Base-by-base conservation (phyloP, 164 flowering plant genomes). In the Annona squamosa region DNA sequence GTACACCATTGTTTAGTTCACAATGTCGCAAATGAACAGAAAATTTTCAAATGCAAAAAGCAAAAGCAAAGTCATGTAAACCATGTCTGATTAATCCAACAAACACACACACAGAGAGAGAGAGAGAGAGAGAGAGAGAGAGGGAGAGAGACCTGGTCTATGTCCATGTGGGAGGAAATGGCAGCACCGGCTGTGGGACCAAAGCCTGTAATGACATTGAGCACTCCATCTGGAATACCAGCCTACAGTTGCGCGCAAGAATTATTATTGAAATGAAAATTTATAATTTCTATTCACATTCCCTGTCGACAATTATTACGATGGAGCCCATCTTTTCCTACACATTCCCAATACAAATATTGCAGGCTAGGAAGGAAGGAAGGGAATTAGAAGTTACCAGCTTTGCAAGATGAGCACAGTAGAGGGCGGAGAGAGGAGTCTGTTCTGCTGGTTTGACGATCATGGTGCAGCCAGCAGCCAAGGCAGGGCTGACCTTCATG, bases 381-480 rank as follows among this genome's bases (percentile, higher is more conserved):
- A 46, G 9, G 42, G 44, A 63, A 7, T 19, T 10, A 3, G 37
- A 41, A 52, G 48, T 70, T 77, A 93, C 98, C 89, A 75, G 76
- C 77, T 91, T 91, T 41, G 95, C 83, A 9, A 94, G 89, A 80
- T 94, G 85, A 19, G 96, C 91, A 56, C 76, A 87, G 71, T 44
- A 91, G 45, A 93, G 90, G 12, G 97, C 97, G 0, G 93, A 81
- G 37, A 93, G 90, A 1, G 98, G 95, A 0, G 95, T 90, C 66
- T 91, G 95, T 78, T 93, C 95, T 1, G 98, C 97, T 0, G 98
- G 97, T 79, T 93, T 93, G 72, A 90, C 70, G 41, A 93, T 80
- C 81, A 91, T 81, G 69, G 98, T 90, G 84, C 97, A 91, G 2
- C 98, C 98, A 0, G 95, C 90, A 5, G 98, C 95, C 57, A 93